phyloP scores from a whole-genome alignment of 192 early-diverging fungal species.

The Backusella westeae region DNA sequence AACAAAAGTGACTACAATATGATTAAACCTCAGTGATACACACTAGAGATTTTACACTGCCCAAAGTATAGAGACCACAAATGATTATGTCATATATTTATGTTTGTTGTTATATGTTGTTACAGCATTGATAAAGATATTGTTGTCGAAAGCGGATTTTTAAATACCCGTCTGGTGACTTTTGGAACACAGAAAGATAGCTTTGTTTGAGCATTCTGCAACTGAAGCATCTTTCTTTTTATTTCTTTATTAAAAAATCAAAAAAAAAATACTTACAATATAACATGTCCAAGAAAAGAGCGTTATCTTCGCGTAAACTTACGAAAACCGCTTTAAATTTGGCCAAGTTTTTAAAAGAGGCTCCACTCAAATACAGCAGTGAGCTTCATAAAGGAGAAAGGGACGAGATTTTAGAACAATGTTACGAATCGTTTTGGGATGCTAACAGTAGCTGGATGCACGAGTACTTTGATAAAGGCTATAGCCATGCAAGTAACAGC shows the following conservation, averaged over 20 bases:
- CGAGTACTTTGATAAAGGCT: conserved; percentile 25
- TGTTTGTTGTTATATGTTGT: no score
- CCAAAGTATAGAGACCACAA: no score
- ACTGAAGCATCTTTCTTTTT: not conserved
- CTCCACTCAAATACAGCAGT: conserved; percentile 17
- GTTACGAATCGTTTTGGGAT: conserved; percentile 32
- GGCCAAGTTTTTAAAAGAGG: conserved; percentile 26
- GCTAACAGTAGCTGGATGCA: conserved; percentile 23
- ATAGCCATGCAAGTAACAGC: not conserved
- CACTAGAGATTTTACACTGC: no score
- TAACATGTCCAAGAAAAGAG: not conserved
- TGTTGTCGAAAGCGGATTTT: not conserved
- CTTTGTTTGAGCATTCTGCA: not conserved
- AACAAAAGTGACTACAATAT: no score
- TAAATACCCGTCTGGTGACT: not conserved
- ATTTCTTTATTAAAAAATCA: not conserved
- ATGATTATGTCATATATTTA: no score
- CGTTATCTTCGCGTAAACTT: conserved; percentile 3
- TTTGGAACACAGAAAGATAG: not conserved
- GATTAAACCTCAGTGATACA: no score
- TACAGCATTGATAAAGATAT: no score
- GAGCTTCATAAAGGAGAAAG: conserved; percentile 3
- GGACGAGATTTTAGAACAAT: conserved; percentile 21
- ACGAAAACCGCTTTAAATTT: not conserved
- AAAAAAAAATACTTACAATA: not conserved